Base-by-base conservation (phyloP, 2,329 filamentous ascomycete genomes). In the Chaetoscypha palmicola region DNA sequence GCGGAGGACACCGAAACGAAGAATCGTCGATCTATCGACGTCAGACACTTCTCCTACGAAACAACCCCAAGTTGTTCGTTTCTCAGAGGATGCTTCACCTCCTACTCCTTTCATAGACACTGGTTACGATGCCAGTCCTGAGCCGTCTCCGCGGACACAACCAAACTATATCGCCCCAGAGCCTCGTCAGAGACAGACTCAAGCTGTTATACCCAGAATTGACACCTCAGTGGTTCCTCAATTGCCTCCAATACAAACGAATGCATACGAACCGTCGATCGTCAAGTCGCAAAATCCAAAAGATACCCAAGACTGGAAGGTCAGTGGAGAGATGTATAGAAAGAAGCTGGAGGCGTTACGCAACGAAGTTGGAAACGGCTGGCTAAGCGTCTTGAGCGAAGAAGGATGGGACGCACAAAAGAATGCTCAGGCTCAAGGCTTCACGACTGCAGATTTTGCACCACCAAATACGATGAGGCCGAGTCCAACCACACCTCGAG, bases 301-400 rank as follows among this genome's bases (percentile, higher is more conserved):
- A 48, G 60, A 59, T 48, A 52, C 67, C 3, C 67, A 71, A 35
- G 74, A 83, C 46, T 86, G 81, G 76, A 79, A 80, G 47, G 68
- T 77, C 33, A 77, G 78, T 46, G 83, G 84, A 42, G 86, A 92
- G 58, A 70, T 86, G 5, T 97, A 95, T 64, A 80, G 85, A 45
- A 86, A 86, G 62, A 92, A 92, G 64, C 83, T 97, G 43, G 89
- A 95, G 64, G 81, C 85, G 2, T 68, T 96, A 42, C 83, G 89
- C 49, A 83, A 83, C 58, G 87, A 91, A 58, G 82, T 95, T 52
- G 90, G 90, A 23, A 87, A 81, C 56, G 85, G 81, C 28, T 98
- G 94, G 75, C 74, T 98, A 30, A 90, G 81, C 50, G 87, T 86
- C 11, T 70, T 97, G 39, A 84, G 85, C 48, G 90, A 95, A 57